Percentiles rank a stretch among this genome's conserved stretches.
Evolutionary conservation across 148 eudicot genomes (phyloP).

Genomic region (Spergularia marina): DNA sequence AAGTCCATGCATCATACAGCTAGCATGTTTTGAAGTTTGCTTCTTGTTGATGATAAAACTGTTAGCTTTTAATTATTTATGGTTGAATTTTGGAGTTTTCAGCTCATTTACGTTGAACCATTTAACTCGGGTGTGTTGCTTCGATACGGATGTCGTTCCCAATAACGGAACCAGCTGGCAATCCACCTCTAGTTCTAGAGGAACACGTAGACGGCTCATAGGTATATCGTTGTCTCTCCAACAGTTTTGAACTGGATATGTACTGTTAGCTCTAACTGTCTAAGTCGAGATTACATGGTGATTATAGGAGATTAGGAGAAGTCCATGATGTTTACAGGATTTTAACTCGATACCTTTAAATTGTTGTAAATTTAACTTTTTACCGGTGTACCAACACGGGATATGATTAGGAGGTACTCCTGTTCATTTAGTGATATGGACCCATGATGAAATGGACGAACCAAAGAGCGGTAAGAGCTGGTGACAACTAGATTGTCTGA

Average conservation of each 20-base stretch:
- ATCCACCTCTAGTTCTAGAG: too few species aligned
- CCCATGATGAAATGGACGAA: not conserved
- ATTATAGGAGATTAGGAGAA: too few species aligned
- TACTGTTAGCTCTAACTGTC: too few species aligned
- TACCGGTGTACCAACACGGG: too few species aligned
- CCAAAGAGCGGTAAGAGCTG: not conserved
- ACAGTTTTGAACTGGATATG: too few species aligned
- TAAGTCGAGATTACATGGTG: too few species aligned
- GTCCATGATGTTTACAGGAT: too few species aligned
- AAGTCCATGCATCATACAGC: slow-evolving; percentile 15
- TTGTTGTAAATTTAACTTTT: too few species aligned
- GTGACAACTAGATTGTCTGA: not conserved
- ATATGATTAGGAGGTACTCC: too few species aligned
- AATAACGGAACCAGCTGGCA: slow-evolving; percentile 3
- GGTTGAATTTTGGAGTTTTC: not conserved
- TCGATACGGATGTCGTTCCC: slow-evolving; percentile 4
- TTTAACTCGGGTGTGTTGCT: not conserved
- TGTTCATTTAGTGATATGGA: slow-evolving; percentile 3
- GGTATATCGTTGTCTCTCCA: too few species aligned
- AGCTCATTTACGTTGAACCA: not conserved
- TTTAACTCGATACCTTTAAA: too few species aligned
- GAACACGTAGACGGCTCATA: too few species aligned
- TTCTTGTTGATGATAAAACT: not conserved
- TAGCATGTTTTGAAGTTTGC: not conserved
- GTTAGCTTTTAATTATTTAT: not conserved